Conservation (phyloP, 1,139 yeast genomes). For the Kluyveromyces sp. region DNA sequence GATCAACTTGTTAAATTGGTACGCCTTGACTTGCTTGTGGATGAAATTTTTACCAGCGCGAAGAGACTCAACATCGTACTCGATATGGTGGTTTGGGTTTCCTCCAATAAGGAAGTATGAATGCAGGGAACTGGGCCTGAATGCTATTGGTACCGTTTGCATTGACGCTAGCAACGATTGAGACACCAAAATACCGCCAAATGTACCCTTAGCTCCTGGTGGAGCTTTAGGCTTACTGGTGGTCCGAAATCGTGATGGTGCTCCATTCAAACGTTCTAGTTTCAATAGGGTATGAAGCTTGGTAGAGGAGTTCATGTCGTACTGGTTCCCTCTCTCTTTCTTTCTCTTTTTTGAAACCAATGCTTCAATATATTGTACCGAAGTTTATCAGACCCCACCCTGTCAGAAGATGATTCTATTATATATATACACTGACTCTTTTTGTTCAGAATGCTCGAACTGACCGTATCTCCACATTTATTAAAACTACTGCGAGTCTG, state of each 20-base stretch:
- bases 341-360: too few species aligned
- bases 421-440: too few species aligned
- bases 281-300: not conserved
- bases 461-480: too few species aligned
- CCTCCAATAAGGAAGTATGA: conserved; percentile 49
- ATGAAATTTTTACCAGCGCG: conserved; percentile 57
- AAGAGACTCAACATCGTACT: conserved; percentile 50
- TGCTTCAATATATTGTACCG: too few species aligned
- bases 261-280: not conserved
- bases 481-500: too few species aligned
- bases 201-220: conserved; percentile 59
- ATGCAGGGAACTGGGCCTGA: conserved; percentile 44
- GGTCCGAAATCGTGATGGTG: conserved; percentile 13
- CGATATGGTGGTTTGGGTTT: conserved; percentile 39
- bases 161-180: conserved; percentile 65
- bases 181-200: conserved; percentile 73
- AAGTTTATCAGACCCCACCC: too few species aligned
- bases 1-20: conserved; percentile 43
- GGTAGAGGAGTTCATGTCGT: too few species aligned
- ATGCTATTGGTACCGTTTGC: conserved; percentile 36
- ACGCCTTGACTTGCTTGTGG: conserved; percentile 51
- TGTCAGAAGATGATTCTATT: too few species aligned
- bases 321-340: too few species aligned
- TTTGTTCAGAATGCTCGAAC: too few species aligned
- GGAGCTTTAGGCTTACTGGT: conserved; percentile 32